A percentile compares a stretch with the other conserved stretches of the same genome.
Evolutionary conservation across 116 monocot genomes (phyloP).

Genomic region (Papilionanthe hybrid): DNA sequence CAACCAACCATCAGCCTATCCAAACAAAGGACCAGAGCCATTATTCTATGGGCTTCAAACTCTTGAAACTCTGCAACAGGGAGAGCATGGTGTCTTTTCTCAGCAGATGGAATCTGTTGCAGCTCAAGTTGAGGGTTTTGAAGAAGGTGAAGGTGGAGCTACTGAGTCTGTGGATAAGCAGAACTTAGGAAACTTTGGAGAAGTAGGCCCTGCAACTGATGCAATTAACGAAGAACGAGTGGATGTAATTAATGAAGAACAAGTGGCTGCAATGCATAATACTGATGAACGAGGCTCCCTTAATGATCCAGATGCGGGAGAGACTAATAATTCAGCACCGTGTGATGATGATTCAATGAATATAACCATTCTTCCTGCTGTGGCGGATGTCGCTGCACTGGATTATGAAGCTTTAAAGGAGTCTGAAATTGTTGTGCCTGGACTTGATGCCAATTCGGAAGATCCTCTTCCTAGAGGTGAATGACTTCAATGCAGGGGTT

Average conservation of each 20-base stretch:
- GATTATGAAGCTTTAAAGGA: not conserved
- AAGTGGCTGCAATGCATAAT: not conserved
- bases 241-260: too few relatives aligned
- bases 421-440: not conserved
- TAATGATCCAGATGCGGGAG: too few relatives aligned
- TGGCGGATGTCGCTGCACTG: not conserved
- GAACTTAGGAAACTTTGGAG: not conserved
- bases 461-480: not conserved
- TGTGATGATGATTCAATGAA: not conserved
- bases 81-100: not conserved
- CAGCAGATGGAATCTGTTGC: not conserved
- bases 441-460: not conserved
- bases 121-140: not conserved
- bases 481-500: not conserved
- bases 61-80: constrained; percentile 21
- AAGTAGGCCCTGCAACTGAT: not conserved
- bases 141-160: too few relatives aligned
- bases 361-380: not conserved
- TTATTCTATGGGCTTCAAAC: constrained; percentile 47
- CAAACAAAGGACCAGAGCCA: constrained; percentile 26
- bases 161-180: too few relatives aligned
- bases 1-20: constrained; percentile 24
- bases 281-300: not conserved
- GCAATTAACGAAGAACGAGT: too few relatives aligned
- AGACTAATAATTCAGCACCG: not conserved